Evolutionary conservation across 768 basidiomycete genomes (phyloP).

Genomic region (Roridomyces roridus): DNA sequence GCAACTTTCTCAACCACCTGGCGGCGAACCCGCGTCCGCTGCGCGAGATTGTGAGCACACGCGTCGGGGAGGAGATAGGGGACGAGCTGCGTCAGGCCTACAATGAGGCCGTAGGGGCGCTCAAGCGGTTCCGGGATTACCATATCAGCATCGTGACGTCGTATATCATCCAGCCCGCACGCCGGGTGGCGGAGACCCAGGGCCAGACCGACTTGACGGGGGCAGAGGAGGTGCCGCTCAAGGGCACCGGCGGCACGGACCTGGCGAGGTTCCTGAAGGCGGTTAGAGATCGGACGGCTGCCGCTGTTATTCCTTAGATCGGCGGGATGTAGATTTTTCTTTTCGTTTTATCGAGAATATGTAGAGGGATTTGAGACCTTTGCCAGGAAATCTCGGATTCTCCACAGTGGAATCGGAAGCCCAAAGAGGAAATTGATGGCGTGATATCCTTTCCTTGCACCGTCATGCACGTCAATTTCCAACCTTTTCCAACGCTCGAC

Average conservation of each 20-base stretch:
- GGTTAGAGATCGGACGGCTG: conserved; percentile 70
- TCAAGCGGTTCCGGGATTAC: conserved; percentile 77
- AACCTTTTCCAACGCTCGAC: too few relatives aligned
- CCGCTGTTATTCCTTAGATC: conserved; percentile 37
- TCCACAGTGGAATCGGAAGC: too few relatives aligned
- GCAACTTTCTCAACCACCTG: conserved; percentile 77
- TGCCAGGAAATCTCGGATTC: too few relatives aligned
- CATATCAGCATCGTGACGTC: conserved; percentile 78
- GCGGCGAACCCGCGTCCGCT: conserved; percentile 63
- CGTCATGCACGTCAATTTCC: too few relatives aligned
- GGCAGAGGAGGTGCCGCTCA: conserved; percentile 42
- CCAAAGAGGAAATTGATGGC: too few relatives aligned
- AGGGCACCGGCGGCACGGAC: conserved; percentile 83
- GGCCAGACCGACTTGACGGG: conserved; percentile 19
- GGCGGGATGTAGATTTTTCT: too few relatives aligned
- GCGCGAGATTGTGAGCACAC: conserved; percentile 53
- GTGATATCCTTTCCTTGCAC: too few relatives aligned
- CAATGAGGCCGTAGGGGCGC: conserved; percentile 64
- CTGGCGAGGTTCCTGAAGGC: conserved; percentile 78
- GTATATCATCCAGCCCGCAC: conserved; percentile 80
- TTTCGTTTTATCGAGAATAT: too few relatives aligned
- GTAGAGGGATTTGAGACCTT: too few relatives aligned
- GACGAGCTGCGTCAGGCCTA: conserved; percentile 56
- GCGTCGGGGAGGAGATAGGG: conserved; percentile 28
- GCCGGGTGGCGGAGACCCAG: conserved; percentile 33